Percentiles rank a stretch among this genome's conserved stretches.
These are phyloP conservation scores for Stemphylium vesicarium DNA, from an alignment of 2,329 filamentous ascomycete genomes.

Conservation along the genomic window DNA sequence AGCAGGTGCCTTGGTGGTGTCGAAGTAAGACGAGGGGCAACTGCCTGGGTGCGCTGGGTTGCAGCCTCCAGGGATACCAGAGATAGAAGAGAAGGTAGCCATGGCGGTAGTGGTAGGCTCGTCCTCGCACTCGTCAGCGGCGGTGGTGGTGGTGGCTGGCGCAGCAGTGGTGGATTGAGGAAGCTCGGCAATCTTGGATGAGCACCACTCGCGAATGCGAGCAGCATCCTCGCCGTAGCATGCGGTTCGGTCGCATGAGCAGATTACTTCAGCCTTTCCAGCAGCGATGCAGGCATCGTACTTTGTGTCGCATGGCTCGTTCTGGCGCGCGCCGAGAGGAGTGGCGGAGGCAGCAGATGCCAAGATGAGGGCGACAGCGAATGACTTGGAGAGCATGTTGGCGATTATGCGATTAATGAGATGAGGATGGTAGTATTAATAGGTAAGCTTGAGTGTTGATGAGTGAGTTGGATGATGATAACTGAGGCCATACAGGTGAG, in stretches of 20 bases:
- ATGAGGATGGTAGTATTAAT: not conserved
- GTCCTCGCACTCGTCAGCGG: too few species aligned
- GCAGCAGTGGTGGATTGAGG: too few species aligned
- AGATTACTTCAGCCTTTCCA: slow-evolving; percentile 18
- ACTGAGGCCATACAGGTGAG: too few species aligned
- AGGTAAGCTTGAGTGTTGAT: not conserved
- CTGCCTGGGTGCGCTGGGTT: too few species aligned
- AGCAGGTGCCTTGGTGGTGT: slow-evolving; percentile 4
- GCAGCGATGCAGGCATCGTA: slow-evolving; percentile 17
- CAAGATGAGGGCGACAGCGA: slow-evolving; percentile 14
- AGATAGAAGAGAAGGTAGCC: too few species aligned
- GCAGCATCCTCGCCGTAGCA: slow-evolving; percentile 19
- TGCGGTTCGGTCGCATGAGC: slow-evolving; percentile 11
- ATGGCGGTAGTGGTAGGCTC: too few species aligned
- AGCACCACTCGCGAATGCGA: slow-evolving; percentile 15
- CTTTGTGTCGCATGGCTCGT: too few species aligned
- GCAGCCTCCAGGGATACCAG: too few species aligned
- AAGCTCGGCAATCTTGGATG: slow-evolving; percentile 16
- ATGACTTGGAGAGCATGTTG: slow-evolving; percentile 15
- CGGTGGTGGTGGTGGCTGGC: too few species aligned
- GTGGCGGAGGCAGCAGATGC: slow-evolving; percentile 11
- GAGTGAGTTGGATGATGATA: too few species aligned
- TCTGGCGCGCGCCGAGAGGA: too few species aligned
- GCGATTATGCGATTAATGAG: not conserved
- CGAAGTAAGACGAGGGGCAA: slow-evolving; percentile 3